A percentile compares a stretch with the other conserved stretches of the same genome.
These are phyloP conservation scores for Exobasidium cylindrosporum DNA, from an alignment of 1,284 basidiomycete species.

Conservation along the genomic window DNA sequence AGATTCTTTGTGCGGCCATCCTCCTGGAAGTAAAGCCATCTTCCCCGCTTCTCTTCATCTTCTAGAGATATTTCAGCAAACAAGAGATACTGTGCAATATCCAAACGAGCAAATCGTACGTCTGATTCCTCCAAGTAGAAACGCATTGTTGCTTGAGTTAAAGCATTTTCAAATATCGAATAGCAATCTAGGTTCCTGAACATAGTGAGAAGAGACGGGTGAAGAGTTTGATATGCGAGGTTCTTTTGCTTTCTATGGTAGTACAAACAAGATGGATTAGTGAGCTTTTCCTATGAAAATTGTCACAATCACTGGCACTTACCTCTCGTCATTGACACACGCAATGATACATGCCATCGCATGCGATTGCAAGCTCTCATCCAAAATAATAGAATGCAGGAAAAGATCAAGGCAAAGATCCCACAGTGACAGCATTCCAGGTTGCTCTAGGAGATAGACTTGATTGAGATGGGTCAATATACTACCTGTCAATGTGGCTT, in stretches of 20 bases:
- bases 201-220: constrained; percentile 32
- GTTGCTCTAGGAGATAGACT: constrained; percentile 13
- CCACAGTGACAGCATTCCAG: constrained; percentile 20
- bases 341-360: constrained; percentile 21
- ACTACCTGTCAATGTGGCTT: constrained; percentile 10
- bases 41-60: constrained; percentile 28
- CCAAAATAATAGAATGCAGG: constrained; percentile 32
- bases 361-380: constrained; percentile 21
- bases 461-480: constrained; percentile 17
- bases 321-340: constrained; percentile 27
- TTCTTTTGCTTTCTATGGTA: neutral
- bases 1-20: constrained; percentile 22
- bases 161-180: constrained; percentile 23
- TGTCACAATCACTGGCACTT: constrained; percentile 2
- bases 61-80: constrained; percentile 26
- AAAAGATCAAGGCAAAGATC: constrained; percentile 38
- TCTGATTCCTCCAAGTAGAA: constrained; percentile 35
- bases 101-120: constrained; percentile 12
- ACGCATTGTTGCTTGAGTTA: constrained; percentile 22
- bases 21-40: constrained; percentile 27
- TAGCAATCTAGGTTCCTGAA: constrained; percentile 32
- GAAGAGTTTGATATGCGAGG: constrained; percentile 24
- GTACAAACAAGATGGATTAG: too few relatives aligned
- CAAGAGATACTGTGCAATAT: constrained; percentile 26
- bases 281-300: too few relatives aligned